Evolutionary conservation across 2,329 filamentous ascomycete genomes (phyloP).

Genomic region (Monosporascus sp.): DNA sequence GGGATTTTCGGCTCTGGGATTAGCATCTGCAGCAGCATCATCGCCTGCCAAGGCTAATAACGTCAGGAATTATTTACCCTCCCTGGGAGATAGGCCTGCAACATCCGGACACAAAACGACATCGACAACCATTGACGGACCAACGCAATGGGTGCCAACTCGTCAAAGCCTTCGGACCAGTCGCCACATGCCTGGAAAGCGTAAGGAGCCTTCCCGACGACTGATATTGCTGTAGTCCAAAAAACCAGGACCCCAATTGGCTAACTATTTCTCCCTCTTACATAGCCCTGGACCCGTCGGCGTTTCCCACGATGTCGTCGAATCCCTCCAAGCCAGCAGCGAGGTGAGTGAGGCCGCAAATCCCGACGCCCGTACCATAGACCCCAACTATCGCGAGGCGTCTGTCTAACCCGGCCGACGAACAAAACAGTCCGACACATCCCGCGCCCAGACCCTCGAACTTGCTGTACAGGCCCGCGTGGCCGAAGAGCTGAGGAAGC

Average conservation of each 20-base stretch:
- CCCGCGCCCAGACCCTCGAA: slow-evolving; percentile 77
- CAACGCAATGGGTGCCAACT: slow-evolving; percentile 51
- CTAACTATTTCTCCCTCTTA: slow-evolving; percentile 13
- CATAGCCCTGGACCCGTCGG: slow-evolving; percentile 42
- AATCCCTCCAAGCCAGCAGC: slow-evolving; percentile 75
- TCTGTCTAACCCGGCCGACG: neutral
- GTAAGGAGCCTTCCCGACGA: slow-evolving; percentile 35
- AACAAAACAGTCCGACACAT: slow-evolving; percentile 70
- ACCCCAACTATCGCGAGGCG: neutral
- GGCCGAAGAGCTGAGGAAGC: slow-evolving; percentile 74
- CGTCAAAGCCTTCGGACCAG: slow-evolving; percentile 47
- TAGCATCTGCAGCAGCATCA: too few species aligned
- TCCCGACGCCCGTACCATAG: neutral
- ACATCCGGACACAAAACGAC: slow-evolving; percentile 6
- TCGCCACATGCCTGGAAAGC: slow-evolving; percentile 49
- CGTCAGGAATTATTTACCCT: neutral
- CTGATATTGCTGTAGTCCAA: too few species aligned
- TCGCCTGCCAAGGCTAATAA: too few species aligned
- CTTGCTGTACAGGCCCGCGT: slow-evolving; percentile 86
- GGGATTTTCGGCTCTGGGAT: too few species aligned
- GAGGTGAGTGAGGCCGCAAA: slow-evolving; percentile 59
- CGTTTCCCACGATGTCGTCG: slow-evolving; percentile 75
- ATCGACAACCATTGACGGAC: slow-evolving; percentile 20
- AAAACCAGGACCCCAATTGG: too few species aligned
- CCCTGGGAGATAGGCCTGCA: neutral